Evolutionary conservation across 108 stramenopile genomes (phyloP), one percentile per base, ranked within the genome.

Genomic region (Fistulifera solaris): DNA sequence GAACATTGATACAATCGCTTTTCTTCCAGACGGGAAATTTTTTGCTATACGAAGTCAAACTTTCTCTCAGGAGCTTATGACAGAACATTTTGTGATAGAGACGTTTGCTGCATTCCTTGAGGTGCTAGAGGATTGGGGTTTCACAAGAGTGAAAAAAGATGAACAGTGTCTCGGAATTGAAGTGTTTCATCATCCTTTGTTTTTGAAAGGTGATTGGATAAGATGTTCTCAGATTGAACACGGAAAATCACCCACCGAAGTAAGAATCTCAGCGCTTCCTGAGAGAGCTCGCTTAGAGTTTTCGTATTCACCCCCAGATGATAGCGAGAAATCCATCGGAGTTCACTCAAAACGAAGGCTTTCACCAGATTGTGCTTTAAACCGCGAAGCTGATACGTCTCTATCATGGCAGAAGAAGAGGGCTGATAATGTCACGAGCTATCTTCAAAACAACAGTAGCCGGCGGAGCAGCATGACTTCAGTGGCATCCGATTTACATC

Each of bases 21-120:
- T 79, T 52, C 54, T 86, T 31, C 76, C 80, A 7, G 80, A 86
- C 47, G 81, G 81, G 11, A 71, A 71, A 40, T 80, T 69, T 40
- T 81, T 87, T 56, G 74, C 70, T 26, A 74, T 83, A n/a, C 53
- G 81, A 35, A 50, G 67, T 26, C 61, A 73, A 51, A 53, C 59
- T 13, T 96, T 96, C 60, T 53, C 70, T 23, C 62, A 73, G 13
- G 70, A 72, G 19, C 69, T 88, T n/a, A 62, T 96, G 59, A 70
- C 60, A 23, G 40, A 49, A 13, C 80, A 82, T 62, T 94, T 93
- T 40, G 71, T 41, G 8, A 11, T 68, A 42, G 23, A 31, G 14
- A 23, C 54, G 22, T 72, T 68, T 47, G 52, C 54, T 15, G 71
- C 66, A n/a, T 77, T 77, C 49, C 58, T 72, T 0, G 61, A 66